Evolutionary conservation across 208 protist species (phyloP), one percentile per base, ranked within the genome.

Genomic region (Trypanosoma rangeli): DNA sequence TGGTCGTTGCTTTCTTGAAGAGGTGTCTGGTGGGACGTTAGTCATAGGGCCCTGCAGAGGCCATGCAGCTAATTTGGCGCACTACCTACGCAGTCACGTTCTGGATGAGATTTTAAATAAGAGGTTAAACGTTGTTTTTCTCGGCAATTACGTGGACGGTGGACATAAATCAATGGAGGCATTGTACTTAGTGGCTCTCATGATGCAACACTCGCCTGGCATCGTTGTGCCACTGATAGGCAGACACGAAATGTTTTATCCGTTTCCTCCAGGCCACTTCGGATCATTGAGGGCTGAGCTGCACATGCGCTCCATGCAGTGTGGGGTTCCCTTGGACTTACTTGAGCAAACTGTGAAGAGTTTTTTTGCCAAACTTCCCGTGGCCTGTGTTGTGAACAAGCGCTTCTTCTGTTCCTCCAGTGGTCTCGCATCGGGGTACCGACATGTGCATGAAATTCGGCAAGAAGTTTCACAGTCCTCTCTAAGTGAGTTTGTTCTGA

Each of bases 111-210:
- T 46, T 2, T 0, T 59, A 39, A 42, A 71, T 0, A 13, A 62
- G 3, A 57, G 76, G 0, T 46, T 60, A 10, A 84, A 85, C 61
- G 68, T 95, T 60, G 81, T 93, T 8, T 78, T 95, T 69, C 82
- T 95, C 15, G 90, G 90, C n/a, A 92, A 95, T 72, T 92, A 92
- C 74, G 79, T 93, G 31, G 87, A 95, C 55, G 87, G 90, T 29
- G 83, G 83, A 9, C 83, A 95, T 64, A 76, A 89, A 24, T 91
- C 87, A 16, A 58, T 93, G 15, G 85, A 86, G 59, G 80, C 92
- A 46, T 72, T 95, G 4, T 92, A 87, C 64, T 68, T 95, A 10
- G 54, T 95, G 5, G 69, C 85, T 1, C 53, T 88, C 18, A 78
- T 92, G 7, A 68, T 92, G 44, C 78, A 74, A 50, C 63, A 62